Base-by-base conservation (phyloP, 1,139 yeast genomes). In the Pichia inconspicua region DNA sequence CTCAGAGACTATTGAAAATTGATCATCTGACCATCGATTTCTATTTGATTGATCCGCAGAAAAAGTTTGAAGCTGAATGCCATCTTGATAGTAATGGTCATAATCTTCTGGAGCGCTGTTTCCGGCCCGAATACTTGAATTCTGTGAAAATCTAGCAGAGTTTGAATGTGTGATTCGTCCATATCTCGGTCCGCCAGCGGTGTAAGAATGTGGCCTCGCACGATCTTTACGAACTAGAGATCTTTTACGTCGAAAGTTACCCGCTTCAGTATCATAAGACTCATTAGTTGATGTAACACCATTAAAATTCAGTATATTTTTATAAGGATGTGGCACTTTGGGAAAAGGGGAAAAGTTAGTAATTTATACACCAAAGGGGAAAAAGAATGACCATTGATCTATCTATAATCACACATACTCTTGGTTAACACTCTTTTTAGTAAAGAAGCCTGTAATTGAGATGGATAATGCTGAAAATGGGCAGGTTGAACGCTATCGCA, bases 201-300 rank as follows among this genome's bases (percentile, higher is more conserved):
- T 17, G 22, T 31, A 43, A 3, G 58, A 53, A 1, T 27, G 17
- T 1, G 55, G 58, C 37, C 56, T 55, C 19, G 74, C 70, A 52
- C 82, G 65, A 55, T 77, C 80, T 32, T 77, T 77, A 44, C 75
- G 65, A 31, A 76, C 75, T 46, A 77, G 66, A 12, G 80, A 74
- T 58, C 68, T 67, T 57, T 74, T 74, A 44, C 81, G 62, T 36
- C 67, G 65, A 25, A 75, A 36, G 25, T 67, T 74, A 27, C 76
- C 77, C 2, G 76, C 51, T 56, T 76, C 81, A 1, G 73, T 73
- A 59, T 76, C 80, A 27, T 42, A 25, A 1, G 42, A 43, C 39
- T 48, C 51, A 15, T 41, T 38, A 5, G 45, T 32, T 7, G 49
- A 35, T 15, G 40, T 9, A 9, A 17, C 27, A 17, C 44, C 17